phyloP scores from a whole-genome alignment of 2,329 filamentous ascomycete genomes.

The Ascochyta fabae region DNA sequence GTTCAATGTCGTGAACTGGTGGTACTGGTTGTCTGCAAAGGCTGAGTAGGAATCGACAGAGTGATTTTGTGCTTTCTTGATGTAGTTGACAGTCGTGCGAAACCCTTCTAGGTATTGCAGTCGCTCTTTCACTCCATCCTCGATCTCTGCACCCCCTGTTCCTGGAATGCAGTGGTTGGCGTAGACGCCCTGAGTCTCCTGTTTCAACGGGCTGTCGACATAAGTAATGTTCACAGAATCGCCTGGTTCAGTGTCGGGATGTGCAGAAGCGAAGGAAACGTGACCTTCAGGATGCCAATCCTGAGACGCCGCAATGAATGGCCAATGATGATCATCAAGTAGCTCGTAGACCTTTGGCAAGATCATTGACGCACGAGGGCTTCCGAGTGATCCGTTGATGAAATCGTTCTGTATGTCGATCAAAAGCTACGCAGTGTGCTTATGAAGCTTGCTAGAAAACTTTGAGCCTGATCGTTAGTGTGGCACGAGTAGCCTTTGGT shows the following conservation, averaged over 20 bases:
- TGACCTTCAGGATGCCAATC: conserved; percentile 31
- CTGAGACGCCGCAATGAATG: conserved; percentile 33
- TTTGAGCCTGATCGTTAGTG: not conserved
- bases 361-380: conserved; percentile 24
- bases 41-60: conserved; percentile 32
- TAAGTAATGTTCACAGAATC: conserved; percentile 27
- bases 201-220: conserved; percentile 25
- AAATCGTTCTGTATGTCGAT: conserved; percentile 39
- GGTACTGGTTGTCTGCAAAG: conserved; percentile 35
- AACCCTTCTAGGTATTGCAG: conserved; percentile 30
- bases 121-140: conserved; percentile 26
- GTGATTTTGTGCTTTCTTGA: conserved; percentile 34
- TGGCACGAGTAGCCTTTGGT: not conserved
- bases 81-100: conserved; percentile 29
- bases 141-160: conserved; percentile 28
- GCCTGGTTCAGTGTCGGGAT: conserved; percentile 15
- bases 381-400: conserved; percentile 30
- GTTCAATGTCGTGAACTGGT: conserved; percentile 30
- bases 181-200: conserved; percentile 24
- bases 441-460: conserved; percentile 28
- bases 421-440: conserved; percentile 28
- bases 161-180: conserved; percentile 30
- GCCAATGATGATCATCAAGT: conserved; percentile 33
- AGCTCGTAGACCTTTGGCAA: conserved; percentile 30
- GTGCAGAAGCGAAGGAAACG: conserved; percentile 30